phyloP scores from a whole-genome alignment of 106 monocot genomes.

The Alisma plantagoaquatica region DNA sequence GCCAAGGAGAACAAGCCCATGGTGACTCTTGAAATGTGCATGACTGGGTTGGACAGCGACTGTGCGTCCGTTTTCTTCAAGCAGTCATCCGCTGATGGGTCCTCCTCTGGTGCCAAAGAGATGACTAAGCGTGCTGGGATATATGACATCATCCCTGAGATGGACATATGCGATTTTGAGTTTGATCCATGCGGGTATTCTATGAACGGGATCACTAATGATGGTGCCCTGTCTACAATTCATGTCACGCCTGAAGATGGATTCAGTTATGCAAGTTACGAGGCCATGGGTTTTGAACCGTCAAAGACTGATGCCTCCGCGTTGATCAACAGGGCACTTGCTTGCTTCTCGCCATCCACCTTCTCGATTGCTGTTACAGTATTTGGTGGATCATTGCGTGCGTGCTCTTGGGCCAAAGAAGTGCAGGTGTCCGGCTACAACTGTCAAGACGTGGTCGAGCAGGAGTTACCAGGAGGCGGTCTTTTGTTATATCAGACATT shows the following conservation, averaged over 20 bases:
- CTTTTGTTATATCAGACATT: slow-evolving; percentile 24
- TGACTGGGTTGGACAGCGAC: too few relatives aligned
- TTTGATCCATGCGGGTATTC: slow-evolving; percentile 80
- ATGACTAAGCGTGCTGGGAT: slow-evolving; percentile 69
- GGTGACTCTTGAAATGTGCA: too few relatives aligned
- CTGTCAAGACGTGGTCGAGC: slow-evolving; percentile 6
- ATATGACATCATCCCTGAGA: slow-evolving; percentile 55
- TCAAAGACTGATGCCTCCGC: slow-evolving; percentile 5
- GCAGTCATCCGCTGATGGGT: too few relatives aligned
- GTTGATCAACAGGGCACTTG: slow-evolving; percentile 30
- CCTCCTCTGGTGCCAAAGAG: slow-evolving; percentile 28
- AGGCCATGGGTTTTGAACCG: slow-evolving; percentile 57
- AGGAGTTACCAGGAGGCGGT: slow-evolving; percentile 16
- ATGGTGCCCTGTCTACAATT: too few relatives aligned
- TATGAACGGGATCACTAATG: too few relatives aligned
- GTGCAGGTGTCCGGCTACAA: slow-evolving; percentile 9
- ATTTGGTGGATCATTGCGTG: slow-evolving; percentile 12
- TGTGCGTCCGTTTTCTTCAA: too few relatives aligned
- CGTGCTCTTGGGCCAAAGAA: slow-evolving; percentile 3
- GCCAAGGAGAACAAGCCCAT: too few relatives aligned
- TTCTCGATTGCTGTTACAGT: slow-evolving; percentile 27
- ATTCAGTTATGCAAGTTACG: slow-evolving; percentile 71
- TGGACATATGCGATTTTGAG: slow-evolving; percentile 79
- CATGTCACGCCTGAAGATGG: too few relatives aligned
- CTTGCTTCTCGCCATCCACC: slow-evolving; percentile 13